Conservation (phyloP, 176 grass and related monocot species). For the Pharus latifolius region DNA sequence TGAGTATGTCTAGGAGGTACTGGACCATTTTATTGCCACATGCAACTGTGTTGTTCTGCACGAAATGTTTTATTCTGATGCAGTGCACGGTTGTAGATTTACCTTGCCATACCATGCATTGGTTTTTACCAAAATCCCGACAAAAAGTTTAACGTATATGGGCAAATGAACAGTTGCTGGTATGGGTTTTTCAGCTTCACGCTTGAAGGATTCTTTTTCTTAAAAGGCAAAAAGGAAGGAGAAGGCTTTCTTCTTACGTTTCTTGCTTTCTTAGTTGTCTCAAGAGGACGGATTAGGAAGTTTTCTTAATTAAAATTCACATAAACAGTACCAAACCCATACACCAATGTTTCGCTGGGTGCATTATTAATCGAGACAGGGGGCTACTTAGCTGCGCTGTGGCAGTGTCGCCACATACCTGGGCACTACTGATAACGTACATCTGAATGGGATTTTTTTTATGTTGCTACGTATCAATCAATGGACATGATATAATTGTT, state of each 20-base stretch:
- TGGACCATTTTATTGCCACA: not conserved
- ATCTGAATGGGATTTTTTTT: too few relatives aligned
- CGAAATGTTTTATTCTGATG: not conserved
- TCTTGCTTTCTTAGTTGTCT: not conserved
- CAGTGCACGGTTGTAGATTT: not conserved
- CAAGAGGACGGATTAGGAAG: constrained; percentile 1
- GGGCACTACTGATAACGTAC: too few relatives aligned
- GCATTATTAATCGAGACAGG: constrained; percentile 10
- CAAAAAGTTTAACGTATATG: not conserved
- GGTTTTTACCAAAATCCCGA: not conserved
- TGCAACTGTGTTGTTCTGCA: not conserved
- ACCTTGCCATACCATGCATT: not conserved
- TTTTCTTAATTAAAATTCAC: not conserved
- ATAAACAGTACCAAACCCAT: constrained; percentile 11
- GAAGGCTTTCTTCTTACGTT: not conserved
- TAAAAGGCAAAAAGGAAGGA: not conserved
- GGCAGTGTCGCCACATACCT: too few relatives aligned
- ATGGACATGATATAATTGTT: too few relatives aligned
- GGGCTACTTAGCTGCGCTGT: constrained; percentile 2
- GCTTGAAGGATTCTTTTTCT: not conserved
- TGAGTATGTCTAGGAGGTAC: not conserved
- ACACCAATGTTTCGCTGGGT: constrained; percentile 1
- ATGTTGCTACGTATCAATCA: too few relatives aligned
- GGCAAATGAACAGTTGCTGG: not conserved
- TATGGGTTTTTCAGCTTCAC: not conserved